Conservation (phyloP, 768 basidiomycete genomes). For the Trametes meyenii region DNA sequence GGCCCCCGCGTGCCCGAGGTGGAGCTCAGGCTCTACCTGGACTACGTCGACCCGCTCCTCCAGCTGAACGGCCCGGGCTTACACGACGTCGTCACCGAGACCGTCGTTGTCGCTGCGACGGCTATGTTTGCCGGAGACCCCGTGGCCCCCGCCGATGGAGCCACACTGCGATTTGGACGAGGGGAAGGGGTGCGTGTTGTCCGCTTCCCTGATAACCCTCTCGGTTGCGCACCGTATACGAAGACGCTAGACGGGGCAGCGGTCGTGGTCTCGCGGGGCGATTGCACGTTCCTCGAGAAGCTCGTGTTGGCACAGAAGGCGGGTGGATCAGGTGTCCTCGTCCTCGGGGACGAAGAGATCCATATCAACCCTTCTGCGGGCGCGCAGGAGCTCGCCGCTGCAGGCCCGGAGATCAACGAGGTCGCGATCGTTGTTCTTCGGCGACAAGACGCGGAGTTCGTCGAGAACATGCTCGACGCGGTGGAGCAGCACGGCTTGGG, state of each 20-base stretch:
- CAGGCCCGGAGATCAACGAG: constrained; percentile 56
- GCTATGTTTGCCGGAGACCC: constrained; percentile 74
- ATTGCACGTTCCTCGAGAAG: constrained; percentile 90
- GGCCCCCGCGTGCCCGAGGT: constrained; percentile 46
- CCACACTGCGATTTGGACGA: constrained; percentile 48
- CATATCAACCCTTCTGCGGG: constrained; percentile 70
- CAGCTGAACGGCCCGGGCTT: constrained; percentile 41
- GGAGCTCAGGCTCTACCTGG: constrained; percentile 60
- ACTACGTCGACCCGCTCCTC: constrained; percentile 51
- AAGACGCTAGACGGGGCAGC: constrained; percentile 51
- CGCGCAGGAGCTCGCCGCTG: constrained; percentile 53
- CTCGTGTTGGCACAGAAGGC: constrained; percentile 66
- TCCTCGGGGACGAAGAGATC: constrained; percentile 65
- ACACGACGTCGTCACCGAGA: constrained; percentile 45
- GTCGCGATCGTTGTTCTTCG: constrained; percentile 63
- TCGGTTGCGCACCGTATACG: constrained; percentile 63
- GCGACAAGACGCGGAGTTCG: constrained; percentile 50
- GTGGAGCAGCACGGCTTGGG: constrained; percentile 50
- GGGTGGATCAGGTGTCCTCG: constrained; percentile 77
- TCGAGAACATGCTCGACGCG: constrained; percentile 58
- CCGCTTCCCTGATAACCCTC: constrained; percentile 51
- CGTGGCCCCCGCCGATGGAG: constrained; percentile 31
- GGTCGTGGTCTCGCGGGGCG: constrained; percentile 72
- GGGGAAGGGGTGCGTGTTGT: constrained; percentile 57
- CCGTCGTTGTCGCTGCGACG: constrained; percentile 60